These are phyloP conservation scores for Daldinia grandis DNA, from an alignment of 495 filamentous ascomycete species.

Conservation along the genomic window DNA sequence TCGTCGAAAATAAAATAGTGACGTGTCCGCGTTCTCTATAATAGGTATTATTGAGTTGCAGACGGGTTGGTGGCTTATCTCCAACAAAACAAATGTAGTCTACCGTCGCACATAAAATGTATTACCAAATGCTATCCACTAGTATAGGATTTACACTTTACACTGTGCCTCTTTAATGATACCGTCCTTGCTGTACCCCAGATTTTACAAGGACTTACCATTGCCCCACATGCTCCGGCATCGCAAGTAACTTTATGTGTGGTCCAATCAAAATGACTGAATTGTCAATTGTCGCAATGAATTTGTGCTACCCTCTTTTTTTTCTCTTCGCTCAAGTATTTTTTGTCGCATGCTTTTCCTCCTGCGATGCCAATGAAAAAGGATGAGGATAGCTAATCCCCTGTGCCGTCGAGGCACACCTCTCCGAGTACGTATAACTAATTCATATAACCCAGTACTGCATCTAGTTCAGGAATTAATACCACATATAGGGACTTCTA, in stretches of 20 bases:
- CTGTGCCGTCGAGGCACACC: conserved; percentile 41
- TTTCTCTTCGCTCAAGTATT: conserved; percentile 8
- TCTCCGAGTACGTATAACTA: conserved; percentile 37
- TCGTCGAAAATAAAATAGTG: too few species aligned
- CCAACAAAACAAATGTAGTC: too few species aligned
- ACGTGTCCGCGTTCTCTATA: too few species aligned
- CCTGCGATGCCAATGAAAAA: conserved; percentile 36
- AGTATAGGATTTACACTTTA: not conserved
- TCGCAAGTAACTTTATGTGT: conserved; percentile 29
- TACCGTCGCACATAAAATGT: too few species aligned
- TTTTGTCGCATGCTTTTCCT: conserved; percentile 16
- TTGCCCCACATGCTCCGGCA: conserved; percentile 28
- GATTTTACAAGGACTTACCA: conserved; percentile 19
- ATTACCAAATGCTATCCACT: not conserved
- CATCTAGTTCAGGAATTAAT: not conserved
- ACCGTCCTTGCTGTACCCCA: conserved; percentile 22
- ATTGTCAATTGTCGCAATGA: conserved; percentile 30
- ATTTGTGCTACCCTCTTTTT: conserved; percentile 16
- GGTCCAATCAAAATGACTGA: conserved; percentile 29
- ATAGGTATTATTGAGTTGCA: too few species aligned
- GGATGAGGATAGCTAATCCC: conserved; percentile 45
- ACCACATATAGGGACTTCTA: conserved; percentile 28
- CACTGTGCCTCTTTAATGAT: not conserved
- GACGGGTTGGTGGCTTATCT: too few species aligned
- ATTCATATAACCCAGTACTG: not conserved